phyloP scores from a whole-genome alignment of 768 basidiomycete species.

The Agrocybe chaxingu region DNA sequence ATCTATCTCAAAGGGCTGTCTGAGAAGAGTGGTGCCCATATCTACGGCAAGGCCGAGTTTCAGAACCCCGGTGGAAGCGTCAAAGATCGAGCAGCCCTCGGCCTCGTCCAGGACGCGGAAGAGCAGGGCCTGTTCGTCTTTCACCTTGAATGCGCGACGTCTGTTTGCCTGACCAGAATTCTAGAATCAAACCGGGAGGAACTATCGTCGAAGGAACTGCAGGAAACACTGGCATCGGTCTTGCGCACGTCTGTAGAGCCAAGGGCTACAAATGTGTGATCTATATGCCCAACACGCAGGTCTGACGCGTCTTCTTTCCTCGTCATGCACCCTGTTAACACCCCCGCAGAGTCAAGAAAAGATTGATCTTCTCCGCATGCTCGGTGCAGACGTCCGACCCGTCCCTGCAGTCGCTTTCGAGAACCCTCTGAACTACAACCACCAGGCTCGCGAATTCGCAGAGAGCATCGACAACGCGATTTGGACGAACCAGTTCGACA shows the following conservation, averaged over 20 bases:
- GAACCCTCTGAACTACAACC: conserved; percentile 95
- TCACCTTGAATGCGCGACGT: not conserved
- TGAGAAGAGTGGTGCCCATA: conserved; percentile 75
- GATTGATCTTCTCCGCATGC: conserved; percentile 95
- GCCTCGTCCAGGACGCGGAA: conserved; percentile 85
- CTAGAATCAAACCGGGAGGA: conserved; percentile 84
- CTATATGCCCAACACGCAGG: conserved; percentile 97
- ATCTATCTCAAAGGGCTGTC: conserved; percentile 82
- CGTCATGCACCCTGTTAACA: not conserved
- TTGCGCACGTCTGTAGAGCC: conserved; percentile 92
- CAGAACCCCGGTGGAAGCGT: conserved; percentile 98
- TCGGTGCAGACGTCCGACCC: conserved; percentile 94
- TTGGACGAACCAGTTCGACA: conserved; percentile 99
- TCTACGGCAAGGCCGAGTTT: conserved; percentile 96
- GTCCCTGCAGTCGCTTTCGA: conserved; percentile 97
- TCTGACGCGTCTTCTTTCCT: conserved; percentile 15
- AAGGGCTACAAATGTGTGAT: conserved; percentile 97
- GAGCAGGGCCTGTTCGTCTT: conserved; percentile 67
- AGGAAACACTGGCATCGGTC: conserved; percentile 95
- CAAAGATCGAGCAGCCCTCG: conserved; percentile 95
- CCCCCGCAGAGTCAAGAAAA: conserved; percentile 86
- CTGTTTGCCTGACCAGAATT: not conserved
- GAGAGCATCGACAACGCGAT: conserved; percentile 71
- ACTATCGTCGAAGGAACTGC: conserved; percentile 98
- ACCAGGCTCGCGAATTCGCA: conserved; percentile 91